phyloP scores from a whole-genome alignment of 1,284 basidiomycete species.

The Blastosporella zonata region DNA sequence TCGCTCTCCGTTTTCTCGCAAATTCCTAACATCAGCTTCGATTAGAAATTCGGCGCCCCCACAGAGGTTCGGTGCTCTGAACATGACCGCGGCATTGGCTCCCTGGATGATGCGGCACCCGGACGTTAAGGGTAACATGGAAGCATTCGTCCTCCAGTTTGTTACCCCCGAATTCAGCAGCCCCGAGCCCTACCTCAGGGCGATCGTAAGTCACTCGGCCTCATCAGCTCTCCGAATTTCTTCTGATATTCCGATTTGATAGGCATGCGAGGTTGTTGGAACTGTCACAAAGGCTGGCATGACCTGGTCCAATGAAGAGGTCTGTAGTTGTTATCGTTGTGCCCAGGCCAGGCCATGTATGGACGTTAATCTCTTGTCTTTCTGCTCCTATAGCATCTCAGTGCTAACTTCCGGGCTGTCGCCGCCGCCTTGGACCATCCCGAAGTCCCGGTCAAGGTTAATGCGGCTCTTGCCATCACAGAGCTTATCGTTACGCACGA shows the following conservation, averaged over 20 bases:
- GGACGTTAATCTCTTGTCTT: slow-evolving; percentile 3
- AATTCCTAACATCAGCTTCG: neutral
- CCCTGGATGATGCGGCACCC: slow-evolving; percentile 80
- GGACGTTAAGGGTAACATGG: slow-evolving; percentile 72
- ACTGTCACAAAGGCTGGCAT: slow-evolving; percentile 68
- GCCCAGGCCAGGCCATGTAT: neutral
- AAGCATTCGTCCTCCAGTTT: slow-evolving; percentile 69
- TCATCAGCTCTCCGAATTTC: slow-evolving; percentile 4
- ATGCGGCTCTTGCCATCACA: slow-evolving; percentile 79
- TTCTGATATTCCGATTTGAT: slow-evolving; percentile 13
- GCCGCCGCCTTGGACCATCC: slow-evolving; percentile 65
- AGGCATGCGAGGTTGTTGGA: slow-evolving; percentile 80
- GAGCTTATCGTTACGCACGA: slow-evolving; percentile 71
- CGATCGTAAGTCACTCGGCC: slow-evolving; percentile 53
- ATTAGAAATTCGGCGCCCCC: slow-evolving; percentile 50
- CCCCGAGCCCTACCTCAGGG: slow-evolving; percentile 67
- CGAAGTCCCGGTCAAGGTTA: slow-evolving; percentile 82
- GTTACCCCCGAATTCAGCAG: slow-evolving; percentile 70
- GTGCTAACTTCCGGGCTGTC: slow-evolving; percentile 60
- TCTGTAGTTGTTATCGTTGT: slow-evolving; percentile 27
- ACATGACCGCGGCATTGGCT: slow-evolving; percentile 73
- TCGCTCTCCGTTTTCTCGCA: neutral
- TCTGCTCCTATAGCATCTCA: slow-evolving; percentile 47
- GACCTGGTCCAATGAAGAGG: slow-evolving; percentile 64
- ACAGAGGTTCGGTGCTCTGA: slow-evolving; percentile 79